Conservation (phyloP, 2,329 filamentous ascomycete genomes). For the Rugonectria rugulosa region DNA sequence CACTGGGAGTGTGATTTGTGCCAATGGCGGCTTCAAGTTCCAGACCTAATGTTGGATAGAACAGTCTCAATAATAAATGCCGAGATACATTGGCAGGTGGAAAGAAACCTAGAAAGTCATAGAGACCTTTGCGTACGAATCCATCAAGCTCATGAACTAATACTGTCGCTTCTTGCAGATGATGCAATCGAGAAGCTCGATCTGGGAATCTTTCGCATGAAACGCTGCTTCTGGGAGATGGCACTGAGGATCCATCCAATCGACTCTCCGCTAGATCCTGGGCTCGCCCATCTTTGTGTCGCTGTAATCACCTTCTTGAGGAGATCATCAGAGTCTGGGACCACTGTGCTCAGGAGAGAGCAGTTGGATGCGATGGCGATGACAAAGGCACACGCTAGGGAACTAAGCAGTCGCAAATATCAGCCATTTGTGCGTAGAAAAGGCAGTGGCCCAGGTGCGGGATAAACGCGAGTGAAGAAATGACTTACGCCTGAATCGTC, state of each 20-base stretch:
- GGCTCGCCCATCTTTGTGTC: not conserved
- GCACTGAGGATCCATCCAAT: not conserved
- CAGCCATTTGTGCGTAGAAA: not conserved
- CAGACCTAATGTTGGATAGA: not conserved
- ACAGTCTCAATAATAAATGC: too few relatives aligned
- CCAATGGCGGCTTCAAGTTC: not conserved
- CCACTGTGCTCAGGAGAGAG: not conserved
- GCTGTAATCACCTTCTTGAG: conserved; percentile 5
- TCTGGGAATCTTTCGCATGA: not conserved
- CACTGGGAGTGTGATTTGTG: not conserved
- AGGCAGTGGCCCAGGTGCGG: too few relatives aligned
- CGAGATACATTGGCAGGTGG: too few relatives aligned
- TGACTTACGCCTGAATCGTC: conserved; percentile 5
- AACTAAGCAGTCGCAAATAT: not conserved
- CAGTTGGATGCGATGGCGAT: not conserved
- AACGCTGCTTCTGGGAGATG: conserved; percentile 5
- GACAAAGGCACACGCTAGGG: not conserved
- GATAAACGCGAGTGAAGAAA: too few relatives aligned
- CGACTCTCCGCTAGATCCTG: not conserved
- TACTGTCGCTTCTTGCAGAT: not conserved
- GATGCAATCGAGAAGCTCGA: not conserved
- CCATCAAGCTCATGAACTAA: not conserved
- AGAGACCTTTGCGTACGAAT: too few relatives aligned
- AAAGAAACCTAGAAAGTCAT: too few relatives aligned
- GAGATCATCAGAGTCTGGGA: not conserved